phyloP scores from a whole-genome alignment of 2,329 filamentous ascomycete genomes.

The Colletotrichum limetticola region DNA sequence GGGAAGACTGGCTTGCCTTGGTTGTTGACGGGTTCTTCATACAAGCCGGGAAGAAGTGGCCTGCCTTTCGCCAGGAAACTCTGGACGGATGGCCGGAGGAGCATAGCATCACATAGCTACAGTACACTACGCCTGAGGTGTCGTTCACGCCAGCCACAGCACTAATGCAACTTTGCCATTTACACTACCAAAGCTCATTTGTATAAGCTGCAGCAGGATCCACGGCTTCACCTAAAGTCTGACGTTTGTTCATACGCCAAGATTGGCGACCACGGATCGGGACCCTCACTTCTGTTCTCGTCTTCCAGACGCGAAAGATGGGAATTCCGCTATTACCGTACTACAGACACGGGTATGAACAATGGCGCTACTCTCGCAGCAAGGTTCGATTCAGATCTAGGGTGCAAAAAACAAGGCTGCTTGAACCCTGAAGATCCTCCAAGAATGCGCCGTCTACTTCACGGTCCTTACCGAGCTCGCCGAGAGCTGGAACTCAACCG shows the following conservation, averaged over 20 bases:
- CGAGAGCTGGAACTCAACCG: constrained; percentile 19
- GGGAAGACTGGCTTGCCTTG: background rate
- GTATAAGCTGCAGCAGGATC: constrained; percentile 13
- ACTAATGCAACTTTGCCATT: constrained; percentile 23
- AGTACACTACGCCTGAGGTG: constrained; percentile 6
- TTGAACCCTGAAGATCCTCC: constrained; percentile 34
- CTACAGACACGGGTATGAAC: background rate
- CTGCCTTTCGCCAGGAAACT: background rate
- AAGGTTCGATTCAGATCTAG: background rate
- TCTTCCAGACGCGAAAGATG: background rate
- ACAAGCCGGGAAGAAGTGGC: background rate
- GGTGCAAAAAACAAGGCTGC: constrained; percentile 18
- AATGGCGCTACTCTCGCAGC: constrained; percentile 19
- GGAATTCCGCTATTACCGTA: background rate
- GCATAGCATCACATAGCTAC: background rate
- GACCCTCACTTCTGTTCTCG: background rate
- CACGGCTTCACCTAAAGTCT: background rate
- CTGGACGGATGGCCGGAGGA: constrained; percentile 16
- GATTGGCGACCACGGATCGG: background rate
- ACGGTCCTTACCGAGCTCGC: constrained; percentile 10
- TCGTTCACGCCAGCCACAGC: constrained; percentile 8
- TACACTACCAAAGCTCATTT: background rate
- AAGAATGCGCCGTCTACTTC: constrained; percentile 10
- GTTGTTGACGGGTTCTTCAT: background rate
- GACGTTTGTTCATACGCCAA: constrained; percentile 7